Percentiles rank a stretch among this genome's conserved stretches.
These are phyloP conservation scores for Capsella rubella DNA, from an alignment of 441 rosid genomes.

Conservation along the genomic window DNA sequence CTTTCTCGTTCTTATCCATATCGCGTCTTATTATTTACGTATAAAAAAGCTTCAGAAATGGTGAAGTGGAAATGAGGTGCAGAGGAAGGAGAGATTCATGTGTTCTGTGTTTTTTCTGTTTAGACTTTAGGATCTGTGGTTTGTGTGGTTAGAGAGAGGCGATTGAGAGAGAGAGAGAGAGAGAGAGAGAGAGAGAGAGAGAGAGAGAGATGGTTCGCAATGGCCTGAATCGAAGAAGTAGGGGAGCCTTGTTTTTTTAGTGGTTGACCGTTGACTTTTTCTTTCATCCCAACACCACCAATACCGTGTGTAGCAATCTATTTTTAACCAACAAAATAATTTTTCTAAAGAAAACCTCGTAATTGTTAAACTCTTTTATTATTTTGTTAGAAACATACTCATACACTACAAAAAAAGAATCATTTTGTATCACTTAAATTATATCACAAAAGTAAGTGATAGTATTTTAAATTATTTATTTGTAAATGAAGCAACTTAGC, in stretches of 20 bases:
- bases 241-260: constrained; percentile 40
- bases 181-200: constrained; percentile 8
- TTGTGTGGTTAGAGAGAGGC: constrained; percentile 43
- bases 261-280: constrained; percentile 40
- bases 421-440: too few relatives aligned
- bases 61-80: constrained; percentile 26
- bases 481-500: too few relatives aligned
- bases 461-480: too few relatives aligned
- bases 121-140: constrained; percentile 35
- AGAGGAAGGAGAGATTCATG: constrained; percentile 44
- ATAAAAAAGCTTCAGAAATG: constrained; percentile 24
- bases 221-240: constrained; percentile 41
- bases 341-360: background rate
- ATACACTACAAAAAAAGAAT: background rate
- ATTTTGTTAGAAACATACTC: background rate
- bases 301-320: constrained; percentile 25
- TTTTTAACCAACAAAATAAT: constrained; percentile 21
- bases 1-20: constrained; percentile 45
- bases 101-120: constrained; percentile 31
- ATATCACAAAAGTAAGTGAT: too few relatives aligned
- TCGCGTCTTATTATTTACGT: constrained; percentile 29
- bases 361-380: background rate
- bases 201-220: constrained; percentile 16
- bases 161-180: constrained; percentile 22
- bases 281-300: constrained; percentile 27